Evolutionary conservation across 2,329 filamentous ascomycete species (phyloP).

Genomic region (Lecanoromycetidae sp.): DNA sequence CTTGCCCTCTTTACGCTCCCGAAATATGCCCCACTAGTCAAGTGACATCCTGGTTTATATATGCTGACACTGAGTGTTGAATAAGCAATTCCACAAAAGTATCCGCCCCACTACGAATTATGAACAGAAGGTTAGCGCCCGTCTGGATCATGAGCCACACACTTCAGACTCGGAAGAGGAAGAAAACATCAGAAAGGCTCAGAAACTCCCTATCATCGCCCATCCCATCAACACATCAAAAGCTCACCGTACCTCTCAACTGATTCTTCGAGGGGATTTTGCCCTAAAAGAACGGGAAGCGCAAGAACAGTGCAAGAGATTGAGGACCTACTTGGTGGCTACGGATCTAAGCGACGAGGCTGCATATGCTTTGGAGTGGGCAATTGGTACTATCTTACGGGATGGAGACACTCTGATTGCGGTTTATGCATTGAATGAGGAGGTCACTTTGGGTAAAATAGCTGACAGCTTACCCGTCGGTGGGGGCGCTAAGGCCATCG

Average conservation of each 20-base stretch:
- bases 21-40: no score
- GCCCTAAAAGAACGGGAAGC: constrained; percentile 61
- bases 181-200: constrained; percentile 74
- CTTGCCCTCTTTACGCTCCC: no score
- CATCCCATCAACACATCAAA: constrained; percentile 64
- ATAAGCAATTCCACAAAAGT: constrained; percentile 32
- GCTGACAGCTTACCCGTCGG: constrained; percentile 44
- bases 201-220: constrained; percentile 68
- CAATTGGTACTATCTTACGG: constrained; percentile 83
- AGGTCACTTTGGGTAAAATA: constrained; percentile 37
- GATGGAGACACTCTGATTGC: constrained; percentile 90
- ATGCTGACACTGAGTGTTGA: no score
- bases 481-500: constrained; percentile 62
- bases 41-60: no score
- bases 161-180: constrained; percentile 82
- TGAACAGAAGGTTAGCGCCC: constrained; percentile 52
- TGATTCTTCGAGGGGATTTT: constrained; percentile 83
- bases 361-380: constrained; percentile 92
- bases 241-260: constrained; percentile 71
- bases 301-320: constrained; percentile 62
- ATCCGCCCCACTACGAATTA: constrained; percentile 79
- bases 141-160: constrained; percentile 58
- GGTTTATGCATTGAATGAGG: constrained; percentile 88
- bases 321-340: constrained; percentile 88
- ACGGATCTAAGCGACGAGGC: constrained; percentile 92